A percentile compares a stretch with the other conserved stretches of the same genome.
These are phyloP conservation scores for Scortechinia acanthostroma DNA, from an alignment of 2,329 filamentous ascomycete genomes.

Conservation along the genomic window DNA sequence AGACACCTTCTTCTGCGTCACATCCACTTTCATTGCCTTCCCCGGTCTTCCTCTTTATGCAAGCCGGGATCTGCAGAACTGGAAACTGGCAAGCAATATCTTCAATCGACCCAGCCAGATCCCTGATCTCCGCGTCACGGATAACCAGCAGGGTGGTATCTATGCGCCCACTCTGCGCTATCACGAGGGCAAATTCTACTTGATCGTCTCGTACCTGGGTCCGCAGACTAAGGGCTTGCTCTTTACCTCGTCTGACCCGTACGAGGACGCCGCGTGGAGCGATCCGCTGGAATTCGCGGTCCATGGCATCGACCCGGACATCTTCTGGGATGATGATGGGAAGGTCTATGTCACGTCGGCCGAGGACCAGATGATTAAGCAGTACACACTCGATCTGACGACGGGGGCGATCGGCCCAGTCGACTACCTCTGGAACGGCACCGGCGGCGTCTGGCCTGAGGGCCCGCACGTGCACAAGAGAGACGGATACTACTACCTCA, in stretches of 20 bases:
- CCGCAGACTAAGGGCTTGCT: conserved; percentile 17
- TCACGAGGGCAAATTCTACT: conserved; percentile 17
- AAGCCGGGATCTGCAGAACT: conserved; percentile 38
- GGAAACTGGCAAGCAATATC: conserved; percentile 32
- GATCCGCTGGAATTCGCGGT: conserved; percentile 22
- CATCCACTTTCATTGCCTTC: conserved; percentile 43
- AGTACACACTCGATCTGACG: conserved; percentile 22
- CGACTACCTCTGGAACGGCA: conserved; percentile 35
- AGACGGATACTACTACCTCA: conserved; percentile 36
- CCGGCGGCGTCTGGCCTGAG: conserved; percentile 29
- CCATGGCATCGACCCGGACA: conserved; percentile 27
- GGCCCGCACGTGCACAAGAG: conserved; percentile 35
- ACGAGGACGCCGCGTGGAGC: conserved; percentile 26
- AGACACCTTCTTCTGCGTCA: too few relatives aligned
- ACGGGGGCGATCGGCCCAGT: conserved; percentile 15
- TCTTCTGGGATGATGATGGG: conserved; percentile 29
- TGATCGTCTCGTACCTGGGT: conserved; percentile 18
- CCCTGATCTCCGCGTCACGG: conserved; percentile 19
- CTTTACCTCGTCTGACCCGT: conserved; percentile 29
- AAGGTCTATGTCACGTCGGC: conserved; percentile 23
- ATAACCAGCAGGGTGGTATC: conserved; percentile 17
- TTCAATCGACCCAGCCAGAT: conserved; percentile 26
- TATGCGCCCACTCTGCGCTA: conserved; percentile 21
- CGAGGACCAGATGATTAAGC: conserved; percentile 15
- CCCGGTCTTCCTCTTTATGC: conserved; percentile 43